Conservation (phyloP, 2,329 filamentous ascomycete species). For the Fusarium temperatum region DNA sequence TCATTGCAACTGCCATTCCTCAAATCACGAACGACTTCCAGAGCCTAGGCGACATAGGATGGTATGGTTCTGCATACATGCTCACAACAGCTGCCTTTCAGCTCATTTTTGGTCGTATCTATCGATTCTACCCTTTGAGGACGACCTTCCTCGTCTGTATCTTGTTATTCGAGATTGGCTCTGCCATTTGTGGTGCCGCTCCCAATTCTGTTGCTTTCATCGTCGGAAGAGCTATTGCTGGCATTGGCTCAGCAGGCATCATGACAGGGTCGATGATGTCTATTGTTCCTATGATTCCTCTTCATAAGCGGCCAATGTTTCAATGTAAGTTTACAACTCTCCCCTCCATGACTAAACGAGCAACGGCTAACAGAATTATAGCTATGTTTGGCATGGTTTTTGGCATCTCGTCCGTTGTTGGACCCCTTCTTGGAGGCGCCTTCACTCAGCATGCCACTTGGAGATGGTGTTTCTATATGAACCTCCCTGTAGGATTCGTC, state of each 20-base stretch:
- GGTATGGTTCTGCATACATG: conserved; percentile 71
- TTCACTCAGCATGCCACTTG: conserved; percentile 60
- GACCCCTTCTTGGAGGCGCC: conserved; percentile 63
- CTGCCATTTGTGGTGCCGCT: conserved; percentile 63
- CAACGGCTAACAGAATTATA: conserved; percentile 29
- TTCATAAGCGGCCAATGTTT: conserved; percentile 68
- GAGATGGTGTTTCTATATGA: conserved; percentile 69
- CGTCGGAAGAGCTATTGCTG: conserved; percentile 64
- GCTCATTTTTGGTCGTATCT: conserved; percentile 63
- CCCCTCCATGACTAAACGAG: neutral
- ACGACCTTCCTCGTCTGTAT: conserved; percentile 58
- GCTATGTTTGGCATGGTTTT: conserved; percentile 64
- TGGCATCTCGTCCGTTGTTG: conserved; percentile 62
- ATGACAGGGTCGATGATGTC: conserved; percentile 66
- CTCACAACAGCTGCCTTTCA: conserved; percentile 65
- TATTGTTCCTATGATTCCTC: conserved; percentile 66
- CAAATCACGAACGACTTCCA: conserved; percentile 66
- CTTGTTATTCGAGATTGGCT: conserved; percentile 64
- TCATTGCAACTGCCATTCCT: conserved; percentile 64
- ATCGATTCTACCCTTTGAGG: conserved; percentile 62
- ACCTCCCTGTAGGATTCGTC: conserved; percentile 64
- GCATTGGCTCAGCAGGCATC: conserved; percentile 65
- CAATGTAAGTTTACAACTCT: conserved; percentile 49
- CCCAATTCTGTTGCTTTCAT: conserved; percentile 64
- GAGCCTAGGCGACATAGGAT: conserved; percentile 68